Evolutionary conservation across 208 protist genomes (phyloP).

Genomic region (Wallacemonas sp.): DNA sequence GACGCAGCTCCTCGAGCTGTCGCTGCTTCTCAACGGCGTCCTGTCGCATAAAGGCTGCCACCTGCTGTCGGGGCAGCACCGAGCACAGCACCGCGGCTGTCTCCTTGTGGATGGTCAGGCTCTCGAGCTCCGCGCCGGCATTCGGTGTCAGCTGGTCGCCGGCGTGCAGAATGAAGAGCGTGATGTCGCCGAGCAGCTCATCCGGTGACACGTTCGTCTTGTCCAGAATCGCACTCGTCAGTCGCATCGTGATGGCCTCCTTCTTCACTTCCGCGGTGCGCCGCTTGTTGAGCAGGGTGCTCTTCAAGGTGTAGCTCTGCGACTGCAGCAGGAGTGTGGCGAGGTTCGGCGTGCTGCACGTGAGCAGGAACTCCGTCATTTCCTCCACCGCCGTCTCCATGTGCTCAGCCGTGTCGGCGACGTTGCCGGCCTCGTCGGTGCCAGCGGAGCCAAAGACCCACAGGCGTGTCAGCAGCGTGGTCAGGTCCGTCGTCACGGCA

Average conservation of each 20-base stretch:
- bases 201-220: slow-evolving; percentile 55
- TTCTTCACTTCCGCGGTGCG: slow-evolving; percentile 58
- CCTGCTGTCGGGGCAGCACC: slow-evolving; percentile 68
- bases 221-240: slow-evolving; percentile 55
- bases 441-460: slow-evolving; percentile 50
- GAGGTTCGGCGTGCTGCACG: slow-evolving; percentile 57
- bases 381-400: slow-evolving; percentile 69
- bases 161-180: slow-evolving; percentile 70
- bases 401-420: slow-evolving; percentile 49
- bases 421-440: slow-evolving; percentile 65
- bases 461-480: slow-evolving; percentile 67
- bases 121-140: slow-evolving; percentile 13
- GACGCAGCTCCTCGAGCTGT: slow-evolving; percentile 84
- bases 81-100: slow-evolving; percentile 67
- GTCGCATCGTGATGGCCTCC: slow-evolving; percentile 66
- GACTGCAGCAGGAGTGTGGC: slow-evolving; percentile 65
- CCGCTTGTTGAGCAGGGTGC: slow-evolving; percentile 32
- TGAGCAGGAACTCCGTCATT: slow-evolving; percentile 62
- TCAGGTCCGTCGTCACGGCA: slow-evolving; percentile 62
- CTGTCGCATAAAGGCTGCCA: slow-evolving; percentile 72
- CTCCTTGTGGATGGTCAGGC: slow-evolving; percentile 45
- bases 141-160: slow-evolving; percentile 42
- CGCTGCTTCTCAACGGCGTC: slow-evolving; percentile 62
- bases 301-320: slow-evolving; percentile 41
- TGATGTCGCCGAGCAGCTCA: slow-evolving; percentile 70